Evolutionary conservation across 495 filamentous ascomycete species (phyloP).

Genomic region (Aspergillus diversus): DNA sequence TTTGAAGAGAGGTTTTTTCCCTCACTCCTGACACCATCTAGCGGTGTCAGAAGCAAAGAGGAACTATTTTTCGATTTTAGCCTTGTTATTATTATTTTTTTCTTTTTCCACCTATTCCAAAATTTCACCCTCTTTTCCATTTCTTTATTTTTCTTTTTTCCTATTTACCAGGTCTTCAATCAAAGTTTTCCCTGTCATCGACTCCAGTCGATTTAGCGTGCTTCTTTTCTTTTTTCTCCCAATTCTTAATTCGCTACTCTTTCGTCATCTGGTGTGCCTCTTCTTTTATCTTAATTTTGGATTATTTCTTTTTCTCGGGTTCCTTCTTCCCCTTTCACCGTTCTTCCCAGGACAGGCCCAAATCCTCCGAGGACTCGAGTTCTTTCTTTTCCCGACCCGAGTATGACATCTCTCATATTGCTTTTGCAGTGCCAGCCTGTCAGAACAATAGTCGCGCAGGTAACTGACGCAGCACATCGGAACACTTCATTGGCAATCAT

Average conservation of each 20-base stretch:
- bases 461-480: neutral
- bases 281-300: neutral
- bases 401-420: conserved; percentile 20
- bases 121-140: conserved; percentile 7
- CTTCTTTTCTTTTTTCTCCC: conserved; percentile 14
- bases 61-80: conserved; percentile 6
- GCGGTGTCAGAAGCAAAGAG: conserved; percentile 24
- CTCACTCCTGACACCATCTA: conserved; percentile 8
- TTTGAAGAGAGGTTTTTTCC: neutral
- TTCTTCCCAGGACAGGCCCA: conserved; percentile 7
- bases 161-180: conserved; percentile 1
- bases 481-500: conserved; percentile 4
- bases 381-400: conserved; percentile 11
- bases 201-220: conserved; percentile 1
- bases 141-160: conserved; percentile 18
- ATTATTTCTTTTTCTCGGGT: conserved; percentile 14
- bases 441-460: conserved; percentile 5
- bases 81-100: conserved; percentile 18
- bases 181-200: conserved; percentile 16
- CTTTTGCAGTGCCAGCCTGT: conserved; percentile 18
- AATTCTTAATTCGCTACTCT: conserved; percentile 15
- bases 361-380: conserved; percentile 19
- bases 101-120: conserved; percentile 4
- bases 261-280: conserved; percentile 4
- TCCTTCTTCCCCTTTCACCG: conserved; percentile 11